phyloP scores from a whole-genome alignment of 257 asterid genomes.

The Asclepias syriaca region DNA sequence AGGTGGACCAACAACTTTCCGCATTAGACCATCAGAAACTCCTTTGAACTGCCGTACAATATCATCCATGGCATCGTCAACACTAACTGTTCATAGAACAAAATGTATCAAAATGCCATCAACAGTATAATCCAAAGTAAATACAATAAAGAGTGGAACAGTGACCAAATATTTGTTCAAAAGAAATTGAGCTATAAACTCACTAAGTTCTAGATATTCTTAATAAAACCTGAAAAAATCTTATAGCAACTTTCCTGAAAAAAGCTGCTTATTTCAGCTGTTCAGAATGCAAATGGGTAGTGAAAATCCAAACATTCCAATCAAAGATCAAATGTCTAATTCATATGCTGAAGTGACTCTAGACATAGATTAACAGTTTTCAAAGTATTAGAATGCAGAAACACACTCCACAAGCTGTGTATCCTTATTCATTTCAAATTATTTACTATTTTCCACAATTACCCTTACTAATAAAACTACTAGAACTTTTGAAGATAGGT shows the following conservation, averaged over 20 bases:
- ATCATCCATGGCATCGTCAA: conserved; percentile 99
- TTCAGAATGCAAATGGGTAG: background rate
- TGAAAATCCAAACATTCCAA: background rate
- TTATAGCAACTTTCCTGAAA: background rate
- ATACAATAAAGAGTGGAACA: background rate
- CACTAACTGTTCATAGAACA: conserved; percentile 58
- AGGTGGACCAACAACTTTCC: conserved; percentile 67
- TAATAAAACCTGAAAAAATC: background rate
- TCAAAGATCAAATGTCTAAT: background rate
- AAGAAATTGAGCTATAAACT: background rate
- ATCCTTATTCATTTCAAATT: background rate
- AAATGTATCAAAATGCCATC: conserved; percentile 7
- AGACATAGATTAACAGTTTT: background rate
- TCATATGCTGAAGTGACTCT: background rate
- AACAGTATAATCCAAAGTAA: background rate
- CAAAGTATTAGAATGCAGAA: background rate
- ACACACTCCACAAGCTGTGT: background rate
- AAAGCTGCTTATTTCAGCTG: background rate
- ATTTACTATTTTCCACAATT: too few species aligned
- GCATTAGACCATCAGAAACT: conserved; percentile 80
- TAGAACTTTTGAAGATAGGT: too few species aligned
- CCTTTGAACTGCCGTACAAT: conserved; percentile 96
- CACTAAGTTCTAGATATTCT: background rate
- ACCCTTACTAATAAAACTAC: too few species aligned
- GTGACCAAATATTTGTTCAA: background rate